These are phyloP conservation scores for Diddensiella santjacobensis DNA, from an alignment of 805 yeast species.

Conservation along the genomic window DNA sequence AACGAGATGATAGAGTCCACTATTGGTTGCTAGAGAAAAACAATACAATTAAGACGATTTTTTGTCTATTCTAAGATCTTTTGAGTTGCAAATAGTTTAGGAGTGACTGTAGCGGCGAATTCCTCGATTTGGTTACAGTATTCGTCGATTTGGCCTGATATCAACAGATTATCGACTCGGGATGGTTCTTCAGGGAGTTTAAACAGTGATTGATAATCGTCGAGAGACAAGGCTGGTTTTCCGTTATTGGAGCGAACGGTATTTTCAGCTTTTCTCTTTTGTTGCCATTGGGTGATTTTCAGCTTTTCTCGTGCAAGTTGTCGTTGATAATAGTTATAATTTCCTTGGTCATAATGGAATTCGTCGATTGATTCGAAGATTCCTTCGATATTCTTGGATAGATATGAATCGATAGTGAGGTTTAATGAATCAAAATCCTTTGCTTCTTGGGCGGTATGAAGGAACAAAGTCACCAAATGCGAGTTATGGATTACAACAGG, in stretches of 20 bases:
- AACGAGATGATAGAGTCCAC: too few relatives aligned
- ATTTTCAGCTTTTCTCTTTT: conserved; percentile 63
- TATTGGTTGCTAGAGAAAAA: background rate
- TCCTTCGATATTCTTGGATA: conserved; percentile 51
- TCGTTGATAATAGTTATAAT: conserved; percentile 79
- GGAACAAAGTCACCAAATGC: conserved; percentile 56
- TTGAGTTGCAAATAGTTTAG: conserved; percentile 52
- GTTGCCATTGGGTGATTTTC: conserved; percentile 72
- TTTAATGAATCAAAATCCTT: conserved; percentile 38
- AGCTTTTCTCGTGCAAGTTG: conserved; percentile 64
- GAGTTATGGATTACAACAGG: conserved; percentile 65
- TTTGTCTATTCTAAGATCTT: conserved; percentile 13
- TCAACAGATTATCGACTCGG: conserved; percentile 65
- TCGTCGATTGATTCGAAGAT: conserved; percentile 68
- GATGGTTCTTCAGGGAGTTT: conserved; percentile 72
- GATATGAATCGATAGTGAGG: conserved; percentile 40
- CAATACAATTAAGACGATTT: background rate
- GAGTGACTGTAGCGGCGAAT: conserved; percentile 61
- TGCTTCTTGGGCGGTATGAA: conserved; percentile 29
- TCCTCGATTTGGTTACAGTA: conserved; percentile 69
- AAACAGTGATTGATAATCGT: conserved; percentile 65
- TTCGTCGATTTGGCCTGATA: conserved; percentile 63
- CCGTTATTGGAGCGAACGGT: conserved; percentile 55
- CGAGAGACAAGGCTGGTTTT: conserved; percentile 43
- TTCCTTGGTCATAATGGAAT: conserved; percentile 72